These are phyloP conservation scores for Drechmeria coniospora DNA, from an alignment of 2,329 filamentous ascomycete genomes.

Conservation along the genomic window DNA sequence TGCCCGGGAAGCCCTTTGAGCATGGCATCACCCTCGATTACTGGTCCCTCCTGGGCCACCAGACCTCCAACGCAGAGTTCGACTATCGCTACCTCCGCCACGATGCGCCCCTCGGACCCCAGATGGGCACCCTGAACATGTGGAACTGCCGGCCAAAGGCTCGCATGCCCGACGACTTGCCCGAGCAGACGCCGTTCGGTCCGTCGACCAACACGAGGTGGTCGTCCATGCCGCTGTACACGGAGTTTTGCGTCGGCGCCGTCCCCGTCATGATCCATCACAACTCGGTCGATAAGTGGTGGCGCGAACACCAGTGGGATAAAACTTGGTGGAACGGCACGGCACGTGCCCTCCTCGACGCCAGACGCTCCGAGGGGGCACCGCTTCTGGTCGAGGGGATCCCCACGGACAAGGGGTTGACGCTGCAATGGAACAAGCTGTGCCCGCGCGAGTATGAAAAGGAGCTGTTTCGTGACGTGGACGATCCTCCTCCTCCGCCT, in stretches of 20 bases:
- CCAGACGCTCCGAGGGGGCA: slow-evolving; percentile 3
- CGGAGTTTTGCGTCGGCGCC: slow-evolving; percentile 12
- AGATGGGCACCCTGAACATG: slow-evolving; percentile 8
- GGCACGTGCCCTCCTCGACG: slow-evolving; percentile 7
- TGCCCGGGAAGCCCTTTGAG: slow-evolving; percentile 9
- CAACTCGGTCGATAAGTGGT: slow-evolving; percentile 9
- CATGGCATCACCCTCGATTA: slow-evolving; percentile 14
- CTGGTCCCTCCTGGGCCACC: slow-evolving; percentile 11
- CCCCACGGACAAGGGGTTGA: slow-evolving; percentile 6
- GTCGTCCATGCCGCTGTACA: slow-evolving; percentile 12
- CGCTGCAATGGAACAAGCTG: slow-evolving; percentile 9
- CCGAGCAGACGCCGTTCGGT: slow-evolving; percentile 1
- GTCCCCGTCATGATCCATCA: slow-evolving; percentile 15
- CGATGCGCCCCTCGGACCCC: slow-evolving; percentile 6
- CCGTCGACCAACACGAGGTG: slow-evolving; percentile 6
- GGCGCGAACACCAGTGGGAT: slow-evolving; percentile 10
- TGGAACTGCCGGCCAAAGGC: slow-evolving; percentile 9
- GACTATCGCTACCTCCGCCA: slow-evolving; percentile 11
- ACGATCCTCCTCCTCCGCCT: background rate
- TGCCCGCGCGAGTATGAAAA: slow-evolving; percentile 10
- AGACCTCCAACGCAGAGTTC: slow-evolving; percentile 10
- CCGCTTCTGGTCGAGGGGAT: slow-evolving; percentile 7
- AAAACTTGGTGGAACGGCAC: slow-evolving; percentile 11
- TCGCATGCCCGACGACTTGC: slow-evolving; percentile 6
- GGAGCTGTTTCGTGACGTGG: slow-evolving; percentile 11